phyloP scores from a whole-genome alignment of 768 basidiomycete species.

The Baorangia bicolor region DNA sequence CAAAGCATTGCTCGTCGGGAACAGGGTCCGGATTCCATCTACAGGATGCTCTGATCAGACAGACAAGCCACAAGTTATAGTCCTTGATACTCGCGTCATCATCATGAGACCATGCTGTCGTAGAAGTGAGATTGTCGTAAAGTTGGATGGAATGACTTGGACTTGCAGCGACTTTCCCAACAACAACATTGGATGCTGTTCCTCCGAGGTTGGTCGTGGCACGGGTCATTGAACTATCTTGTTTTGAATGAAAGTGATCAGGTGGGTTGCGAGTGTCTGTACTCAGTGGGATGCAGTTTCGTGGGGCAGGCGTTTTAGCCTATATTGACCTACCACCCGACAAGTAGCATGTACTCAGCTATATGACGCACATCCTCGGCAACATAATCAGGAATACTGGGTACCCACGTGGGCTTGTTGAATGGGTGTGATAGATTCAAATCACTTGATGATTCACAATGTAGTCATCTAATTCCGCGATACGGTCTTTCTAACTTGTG shows the following conservation, averaged over 20 bases:
- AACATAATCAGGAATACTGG: neutral
- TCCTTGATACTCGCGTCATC: conserved; percentile 42
- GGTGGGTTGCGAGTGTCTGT: neutral
- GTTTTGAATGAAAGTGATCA: neutral
- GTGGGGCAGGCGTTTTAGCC: neutral
- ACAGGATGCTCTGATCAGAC: neutral
- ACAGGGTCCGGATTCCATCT: conserved; percentile 2
- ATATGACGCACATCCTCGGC: neutral
- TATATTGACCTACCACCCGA: neutral
- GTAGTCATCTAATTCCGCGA: too few relatives aligned
- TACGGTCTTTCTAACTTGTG: too few relatives aligned
- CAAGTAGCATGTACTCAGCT: neutral
- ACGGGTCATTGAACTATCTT: conserved; percentile 23
- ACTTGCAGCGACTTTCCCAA: conserved; percentile 38
- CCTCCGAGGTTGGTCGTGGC: conserved; percentile 38
- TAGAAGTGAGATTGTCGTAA: neutral
- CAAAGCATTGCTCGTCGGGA: conserved; percentile 38
- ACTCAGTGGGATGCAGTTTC: too few relatives aligned
- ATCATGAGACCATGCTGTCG: conserved; percentile 52
- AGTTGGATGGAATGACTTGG: neutral
- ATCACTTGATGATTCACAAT: too few relatives aligned
- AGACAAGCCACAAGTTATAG: neutral
- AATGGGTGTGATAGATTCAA: neutral
- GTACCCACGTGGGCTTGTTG: neutral
- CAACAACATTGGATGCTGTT: conserved; percentile 34